phyloP scores from a whole-genome alignment of 768 basidiomycete species.

The Mycena latifolia region DNA sequence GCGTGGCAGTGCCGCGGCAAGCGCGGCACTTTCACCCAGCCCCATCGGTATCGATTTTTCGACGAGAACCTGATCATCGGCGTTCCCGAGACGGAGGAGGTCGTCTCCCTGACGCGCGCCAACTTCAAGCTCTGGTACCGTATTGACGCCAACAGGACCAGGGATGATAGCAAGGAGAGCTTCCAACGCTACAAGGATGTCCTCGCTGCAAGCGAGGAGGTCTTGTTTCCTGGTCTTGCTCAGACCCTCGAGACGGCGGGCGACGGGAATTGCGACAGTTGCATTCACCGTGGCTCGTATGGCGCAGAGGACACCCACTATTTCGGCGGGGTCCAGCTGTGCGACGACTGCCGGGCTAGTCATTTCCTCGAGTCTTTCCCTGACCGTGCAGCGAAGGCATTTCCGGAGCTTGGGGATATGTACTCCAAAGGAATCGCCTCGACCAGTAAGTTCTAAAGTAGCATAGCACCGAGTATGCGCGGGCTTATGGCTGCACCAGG shows the following conservation, averaged over 20 bases:
- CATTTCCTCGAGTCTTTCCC: too few species aligned
- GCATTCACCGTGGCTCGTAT: neutral
- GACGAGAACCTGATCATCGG: neutral
- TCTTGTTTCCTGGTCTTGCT: neutral
- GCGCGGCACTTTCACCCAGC: too few species aligned
- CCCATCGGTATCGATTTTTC: neutral
- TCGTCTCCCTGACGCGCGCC: neutral
- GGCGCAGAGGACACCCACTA: neutral
- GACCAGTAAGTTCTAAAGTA: too few species aligned
- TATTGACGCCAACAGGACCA: neutral
- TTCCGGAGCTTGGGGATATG: too few species aligned
- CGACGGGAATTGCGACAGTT: neutral
- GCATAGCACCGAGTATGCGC: too few species aligned
- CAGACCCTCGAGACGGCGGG: neutral
- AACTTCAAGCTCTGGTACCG: slow-evolving; percentile 10
- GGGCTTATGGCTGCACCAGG: too few species aligned
- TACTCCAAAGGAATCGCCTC: too few species aligned
- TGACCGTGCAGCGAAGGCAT: too few species aligned
- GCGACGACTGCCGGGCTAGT: neutral
- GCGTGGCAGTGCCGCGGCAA: too few species aligned
- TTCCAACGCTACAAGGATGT: neutral
- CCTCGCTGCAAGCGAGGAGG: neutral
- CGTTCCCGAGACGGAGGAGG: neutral
- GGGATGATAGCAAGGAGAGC: neutral
- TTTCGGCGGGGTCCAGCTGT: slow-evolving; percentile 2